phyloP scores from a whole-genome alignment of 768 basidiomycete species.

The Pilatotrama ljubarskyi region DNA sequence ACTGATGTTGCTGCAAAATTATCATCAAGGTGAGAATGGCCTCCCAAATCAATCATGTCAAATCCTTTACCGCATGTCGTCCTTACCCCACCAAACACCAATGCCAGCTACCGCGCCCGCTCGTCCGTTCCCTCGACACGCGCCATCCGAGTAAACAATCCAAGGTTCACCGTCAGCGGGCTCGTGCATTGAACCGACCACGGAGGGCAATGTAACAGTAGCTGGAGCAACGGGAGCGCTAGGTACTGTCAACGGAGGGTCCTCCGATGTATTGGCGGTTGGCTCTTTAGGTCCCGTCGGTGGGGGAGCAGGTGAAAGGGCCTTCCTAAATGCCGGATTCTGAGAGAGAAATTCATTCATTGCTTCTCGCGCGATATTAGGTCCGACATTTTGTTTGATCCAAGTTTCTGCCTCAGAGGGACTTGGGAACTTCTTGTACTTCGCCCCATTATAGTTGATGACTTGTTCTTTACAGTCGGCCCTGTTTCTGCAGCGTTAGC shows the following conservation, averaged over 20 bases:
- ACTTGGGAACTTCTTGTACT: slow-evolving; percentile 66
- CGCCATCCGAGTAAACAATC: slow-evolving; percentile 84
- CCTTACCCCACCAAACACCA: slow-evolving; percentile 84
- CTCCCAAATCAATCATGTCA: not conserved
- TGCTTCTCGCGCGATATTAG: not conserved
- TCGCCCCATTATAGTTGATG: slow-evolving; percentile 59
- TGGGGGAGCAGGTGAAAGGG: no score
- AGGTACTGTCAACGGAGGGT: no score
- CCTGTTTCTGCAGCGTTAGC: slow-evolving; percentile 41
- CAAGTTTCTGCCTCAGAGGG: slow-evolving; percentile 59
- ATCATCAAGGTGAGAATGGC: not conserved
- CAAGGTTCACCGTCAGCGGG: slow-evolving; percentile 14
- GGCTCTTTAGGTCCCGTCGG: not conserved
- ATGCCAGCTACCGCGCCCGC: slow-evolving; percentile 67
- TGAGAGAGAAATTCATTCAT: not conserved
- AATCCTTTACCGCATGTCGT: slow-evolving; percentile 57
- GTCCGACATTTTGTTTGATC: slow-evolving; percentile 28
- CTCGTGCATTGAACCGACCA: not conserved
- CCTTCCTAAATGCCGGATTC: not conserved
- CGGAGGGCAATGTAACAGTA: not conserved
- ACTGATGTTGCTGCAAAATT: slow-evolving; percentile 62
- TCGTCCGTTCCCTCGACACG: slow-evolving; percentile 80
- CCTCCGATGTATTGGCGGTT: not conserved
- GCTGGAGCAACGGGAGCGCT: not conserved
- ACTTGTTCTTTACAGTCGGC: slow-evolving; percentile 70